Evolutionary conservation across 2,329 filamentous ascomycete species (phyloP).

Genomic region (Paecilomyces sp.): DNA sequence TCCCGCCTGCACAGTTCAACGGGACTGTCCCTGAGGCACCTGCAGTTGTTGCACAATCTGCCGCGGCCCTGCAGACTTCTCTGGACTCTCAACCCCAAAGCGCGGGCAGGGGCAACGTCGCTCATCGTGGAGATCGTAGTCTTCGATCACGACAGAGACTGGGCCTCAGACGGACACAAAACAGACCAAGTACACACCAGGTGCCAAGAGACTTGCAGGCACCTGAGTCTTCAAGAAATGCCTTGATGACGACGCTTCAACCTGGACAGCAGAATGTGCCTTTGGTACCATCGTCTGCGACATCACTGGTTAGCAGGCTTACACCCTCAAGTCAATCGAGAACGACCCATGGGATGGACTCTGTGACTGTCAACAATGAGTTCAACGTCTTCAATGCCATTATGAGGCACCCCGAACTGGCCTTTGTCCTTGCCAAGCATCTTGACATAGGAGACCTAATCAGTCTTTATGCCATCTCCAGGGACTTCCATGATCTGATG

Average conservation of each 20-base stretch:
- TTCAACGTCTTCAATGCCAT: conserved; percentile 10
- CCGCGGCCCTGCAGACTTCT: not conserved
- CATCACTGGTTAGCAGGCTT: not conserved
- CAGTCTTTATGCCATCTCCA: conserved; percentile 58
- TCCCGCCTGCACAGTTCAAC: conserved; percentile 15
- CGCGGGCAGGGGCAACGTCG: not conserved
- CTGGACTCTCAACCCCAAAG: not conserved
- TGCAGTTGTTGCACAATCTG: not conserved
- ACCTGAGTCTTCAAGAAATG: not conserved
- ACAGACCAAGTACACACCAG: not conserved
- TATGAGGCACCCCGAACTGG: conserved; percentile 38
- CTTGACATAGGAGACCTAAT: conserved; percentile 53
- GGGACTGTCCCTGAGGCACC: conserved; percentile 9
- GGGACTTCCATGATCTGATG: conserved; percentile 54
- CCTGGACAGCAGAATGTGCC: not conserved
- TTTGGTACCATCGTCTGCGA: not conserved
- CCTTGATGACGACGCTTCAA: not conserved
- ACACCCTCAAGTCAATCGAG: not conserved
- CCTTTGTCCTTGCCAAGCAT: conserved; percentile 48
- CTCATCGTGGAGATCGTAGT: not conserved
- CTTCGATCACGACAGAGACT: not conserved
- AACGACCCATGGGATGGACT: not conserved
- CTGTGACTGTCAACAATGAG: not conserved
- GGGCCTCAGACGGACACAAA: not conserved
- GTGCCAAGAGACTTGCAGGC: not conserved